Conservation (phyloP, 306 rosid species). For the Quercus cerris region DNA sequence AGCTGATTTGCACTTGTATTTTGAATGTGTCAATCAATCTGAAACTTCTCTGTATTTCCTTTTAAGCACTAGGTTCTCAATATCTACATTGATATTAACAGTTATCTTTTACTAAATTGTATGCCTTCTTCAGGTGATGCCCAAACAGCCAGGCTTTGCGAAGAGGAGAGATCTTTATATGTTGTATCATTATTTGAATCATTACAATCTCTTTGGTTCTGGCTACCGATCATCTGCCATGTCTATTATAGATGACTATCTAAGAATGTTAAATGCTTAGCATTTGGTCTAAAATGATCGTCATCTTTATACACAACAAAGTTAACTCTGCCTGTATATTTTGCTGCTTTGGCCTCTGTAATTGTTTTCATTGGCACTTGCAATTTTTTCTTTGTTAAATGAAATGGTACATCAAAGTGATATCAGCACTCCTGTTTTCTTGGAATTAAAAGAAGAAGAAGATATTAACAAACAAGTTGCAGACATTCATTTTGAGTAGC, state of each 20-base stretch:
- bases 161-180: slow-evolving; percentile 80
- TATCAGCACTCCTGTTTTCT: no score
- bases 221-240: slow-evolving; percentile 82
- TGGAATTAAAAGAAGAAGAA: no score
- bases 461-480: background rate
- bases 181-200: slow-evolving; percentile 91
- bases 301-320: background rate
- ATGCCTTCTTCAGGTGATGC: slow-evolving; percentile 62
- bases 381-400: no score
- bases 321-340: background rate
- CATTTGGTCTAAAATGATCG: background rate
- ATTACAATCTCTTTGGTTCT: slow-evolving; percentile 91
- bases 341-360: background rate
- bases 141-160: slow-evolving; percentile 86
- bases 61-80: background rate
- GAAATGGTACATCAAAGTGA: no score
- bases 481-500: background rate
- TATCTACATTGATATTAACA: background rate
- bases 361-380: background rate
- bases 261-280: slow-evolving; percentile 57
- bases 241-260: slow-evolving; percentile 87
- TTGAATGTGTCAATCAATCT: background rate
- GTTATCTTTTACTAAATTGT: slow-evolving; percentile 4
- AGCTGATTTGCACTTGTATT: background rate
- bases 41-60: background rate